Evolutionary conservation across 108 stramenopile species (phyloP), one percentile per base, ranked within the genome.

Genomic region (Cylindrotheca fusiformis): DNA sequence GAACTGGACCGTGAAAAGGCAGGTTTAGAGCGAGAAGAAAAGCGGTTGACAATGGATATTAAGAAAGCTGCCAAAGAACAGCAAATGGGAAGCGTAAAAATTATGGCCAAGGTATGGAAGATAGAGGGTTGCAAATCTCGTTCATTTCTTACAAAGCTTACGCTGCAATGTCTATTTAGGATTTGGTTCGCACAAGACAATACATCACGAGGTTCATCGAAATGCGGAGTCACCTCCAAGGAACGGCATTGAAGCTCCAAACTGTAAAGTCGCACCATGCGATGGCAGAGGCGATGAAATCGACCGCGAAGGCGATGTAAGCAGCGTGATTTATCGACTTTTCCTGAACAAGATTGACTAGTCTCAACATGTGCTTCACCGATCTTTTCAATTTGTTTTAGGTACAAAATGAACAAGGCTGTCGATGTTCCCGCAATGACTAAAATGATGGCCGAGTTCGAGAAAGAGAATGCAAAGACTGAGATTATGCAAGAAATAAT

Each of bases 361-460:
- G n/a, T n/a, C n/a, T n/a, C n/a, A n/a, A n/a, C n/a, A n/a, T n/a
- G n/a, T n/a, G n/a, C n/a, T n/a, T n/a, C 6, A 41, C 36, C 10
- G 14, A 41, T 41, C 14, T 41, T 6, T 14, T 41, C 6, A 6
- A 41, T 41, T 10, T 41, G 14, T 14, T 41, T 6, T 14, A 41
- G 36, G 36, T 61, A 71, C 62, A 89, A 87, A 57, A 94, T 96
- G 93, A 96, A 96, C 62, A 96, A 96, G 76, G 92, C 89, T 27
- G 91, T 98, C 4, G 81, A 97, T 65, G 87, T 95, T 0, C 94
- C 95, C 3, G 79, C 86, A 10, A 90, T 98, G 19, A 89, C 86
- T 52, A 96, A 97, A 75, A 98, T 98, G 88, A 96, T 98, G 96
- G 78, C 84, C n/a, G 95, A 98, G 5, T 98, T 98, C 62, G 93